These are phyloP conservation scores for Plasmodium vivax DNA, from an alignment of 169 alveolate species.

Conservation along the genomic window DNA sequence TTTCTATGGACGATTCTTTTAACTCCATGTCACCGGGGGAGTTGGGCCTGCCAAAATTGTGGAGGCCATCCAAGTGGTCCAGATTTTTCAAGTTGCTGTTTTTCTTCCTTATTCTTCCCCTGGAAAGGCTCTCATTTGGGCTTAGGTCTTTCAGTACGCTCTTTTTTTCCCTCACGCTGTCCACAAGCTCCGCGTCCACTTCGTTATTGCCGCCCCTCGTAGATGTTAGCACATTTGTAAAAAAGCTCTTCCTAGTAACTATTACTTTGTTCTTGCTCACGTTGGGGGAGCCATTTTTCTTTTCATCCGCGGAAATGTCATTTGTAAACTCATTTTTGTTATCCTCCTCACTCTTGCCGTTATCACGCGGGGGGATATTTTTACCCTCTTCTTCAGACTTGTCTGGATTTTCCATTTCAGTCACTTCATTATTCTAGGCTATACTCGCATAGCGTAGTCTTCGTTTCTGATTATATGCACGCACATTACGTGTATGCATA, in stretches of 20 bases:
- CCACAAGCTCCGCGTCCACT: neutral
- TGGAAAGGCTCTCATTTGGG: neutral
- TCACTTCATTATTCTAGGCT: conserved; percentile 5
- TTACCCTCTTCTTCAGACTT: conserved; percentile 6
- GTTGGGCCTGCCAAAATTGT: neutral
- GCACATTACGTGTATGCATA: conserved; percentile 2
- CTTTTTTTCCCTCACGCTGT: conserved; percentile 5
- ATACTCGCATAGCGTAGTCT: conserved; percentile 6
- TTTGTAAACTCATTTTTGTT: neutral
- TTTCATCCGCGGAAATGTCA: neutral
- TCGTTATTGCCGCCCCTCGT: neutral
- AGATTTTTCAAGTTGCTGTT: conserved; percentile 35
- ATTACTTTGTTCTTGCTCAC: conserved; percentile 2
- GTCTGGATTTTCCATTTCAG: conserved; percentile 43
- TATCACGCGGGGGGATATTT: neutral
- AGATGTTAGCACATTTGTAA: conserved; percentile 11
- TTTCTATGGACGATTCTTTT: neutral
- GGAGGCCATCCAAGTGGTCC: neutral
- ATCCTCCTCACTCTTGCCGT: neutral
- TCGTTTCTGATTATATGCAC: neutral
- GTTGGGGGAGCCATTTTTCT: neutral
- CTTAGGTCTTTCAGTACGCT: neutral
- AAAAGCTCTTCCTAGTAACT: conserved; percentile 26
- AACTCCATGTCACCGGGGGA: neutral
- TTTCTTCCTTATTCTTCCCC: neutral